These are phyloP conservation scores for Cordyceps militaris DNA, from an alignment of 2,329 filamentous ascomycete genomes.

Conservation along the genomic window DNA sequence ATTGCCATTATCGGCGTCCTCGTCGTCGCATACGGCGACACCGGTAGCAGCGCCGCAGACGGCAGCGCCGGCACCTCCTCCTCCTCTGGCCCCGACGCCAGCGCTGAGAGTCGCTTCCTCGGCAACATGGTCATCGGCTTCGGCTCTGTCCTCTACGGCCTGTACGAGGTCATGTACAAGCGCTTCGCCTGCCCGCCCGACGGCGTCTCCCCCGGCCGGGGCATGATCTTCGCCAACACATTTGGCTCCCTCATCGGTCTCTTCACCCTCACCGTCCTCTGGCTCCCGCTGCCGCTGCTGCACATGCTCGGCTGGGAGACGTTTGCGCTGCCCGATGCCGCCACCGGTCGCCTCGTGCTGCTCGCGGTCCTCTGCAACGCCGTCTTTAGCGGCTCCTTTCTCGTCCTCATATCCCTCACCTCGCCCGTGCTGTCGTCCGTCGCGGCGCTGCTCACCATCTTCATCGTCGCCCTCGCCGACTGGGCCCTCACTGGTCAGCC, in stretches of 20 bases:
- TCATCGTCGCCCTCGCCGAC: conserved; percentile 88
- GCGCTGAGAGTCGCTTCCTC: conserved; percentile 59
- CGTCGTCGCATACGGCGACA: conserved; percentile 90
- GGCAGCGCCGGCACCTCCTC: conserved; percentile 37
- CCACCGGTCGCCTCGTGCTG: conserved; percentile 71
- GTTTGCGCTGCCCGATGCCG: conserved; percentile 73
- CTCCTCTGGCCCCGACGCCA: conserved; percentile 21
- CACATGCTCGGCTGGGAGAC: conserved; percentile 71
- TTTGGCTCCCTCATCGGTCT: conserved; percentile 81
- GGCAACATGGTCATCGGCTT: conserved; percentile 90
- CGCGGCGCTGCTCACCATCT: conserved; percentile 89
- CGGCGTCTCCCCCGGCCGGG: conserved; percentile 74
- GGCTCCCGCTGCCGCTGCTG: conserved; percentile 83
- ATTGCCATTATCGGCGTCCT: conserved; percentile 86
- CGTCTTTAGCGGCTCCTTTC: conserved; percentile 84
- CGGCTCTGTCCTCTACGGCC: conserved; percentile 86
- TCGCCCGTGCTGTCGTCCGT: conserved; percentile 89
- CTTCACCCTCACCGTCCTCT: conserved; percentile 82
- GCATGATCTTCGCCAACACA: conserved; percentile 90
- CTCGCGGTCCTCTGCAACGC: conserved; percentile 83
- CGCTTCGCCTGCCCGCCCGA: conserved; percentile 87
- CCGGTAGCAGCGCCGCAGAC: conserved; percentile 33
- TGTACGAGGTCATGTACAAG: conserved; percentile 98
- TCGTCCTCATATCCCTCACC: conserved; percentile 87
- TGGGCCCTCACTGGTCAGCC: conserved; percentile 76